Base-by-base conservation (phyloP, 1,284 basidiomycete species). In the Agaricales sp. region DNA sequence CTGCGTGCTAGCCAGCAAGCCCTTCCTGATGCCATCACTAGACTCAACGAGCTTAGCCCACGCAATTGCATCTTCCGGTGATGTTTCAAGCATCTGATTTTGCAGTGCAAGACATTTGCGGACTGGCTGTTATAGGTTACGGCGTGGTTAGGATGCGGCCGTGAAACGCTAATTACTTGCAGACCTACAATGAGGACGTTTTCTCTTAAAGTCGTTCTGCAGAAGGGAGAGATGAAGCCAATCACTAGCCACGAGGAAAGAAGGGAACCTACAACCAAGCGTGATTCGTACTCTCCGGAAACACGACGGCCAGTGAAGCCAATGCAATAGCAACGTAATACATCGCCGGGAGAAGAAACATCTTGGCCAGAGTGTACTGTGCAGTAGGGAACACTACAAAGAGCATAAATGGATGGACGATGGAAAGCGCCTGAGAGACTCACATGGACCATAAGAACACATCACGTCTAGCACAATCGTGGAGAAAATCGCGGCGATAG, bases 281-380 rank as follows among this genome's bases (percentile, higher is more conserved):
- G 53, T 82, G 79, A 51, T 79, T 82, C 51, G 88, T 64, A 4
- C 80, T 79, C 62, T 86, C 77, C 1, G 88, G 88, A 59, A 90
- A 91, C 52, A 90, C 68, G 26, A 89, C 58, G 14, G 82, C 54
- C 21, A 80, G 72, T 18, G 72, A 64, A 2, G 69, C 68, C 20
- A 83, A 50, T 0, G 77, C 82, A 41, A 84, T 75, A 1, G 75
- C 85, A 45, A 80, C 60, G 61, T 80, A 87, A 52, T 70, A 75
- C 1, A 67, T 60, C 0, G 78, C 70, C 0, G 86, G 81, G 21
- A 80, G 73, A 46, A 85, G 61, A 52, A 88, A 68, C 1, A 67
- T 62, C 43, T 76, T 75, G 2, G 77, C 64, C 23, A 91, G 60
- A 1, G 73, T 80, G 59, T 89, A 91, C 51, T 84, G 67, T 0